A percentile compares a stretch with the other conserved stretches of the same genome.
phyloP scores from a whole-genome alignment of 306 rosid genomes.

The Vigna trinervia region DNA sequence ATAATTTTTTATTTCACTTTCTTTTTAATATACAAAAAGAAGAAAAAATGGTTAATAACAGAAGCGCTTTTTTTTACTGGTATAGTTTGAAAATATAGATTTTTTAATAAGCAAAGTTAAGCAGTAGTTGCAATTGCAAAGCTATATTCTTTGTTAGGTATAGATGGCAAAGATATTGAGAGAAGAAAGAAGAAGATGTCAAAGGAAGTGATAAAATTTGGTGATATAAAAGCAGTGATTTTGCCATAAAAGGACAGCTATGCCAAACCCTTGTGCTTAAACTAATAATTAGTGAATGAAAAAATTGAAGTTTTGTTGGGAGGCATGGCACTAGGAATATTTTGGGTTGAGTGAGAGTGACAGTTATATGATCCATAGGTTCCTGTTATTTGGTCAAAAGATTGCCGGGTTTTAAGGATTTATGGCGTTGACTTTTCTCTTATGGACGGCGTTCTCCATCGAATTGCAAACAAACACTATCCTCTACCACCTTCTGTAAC shows the following conservation, averaged over 20 bases:
- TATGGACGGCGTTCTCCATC: constrained; percentile 55
- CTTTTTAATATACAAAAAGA: no score
- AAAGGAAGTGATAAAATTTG: no score
- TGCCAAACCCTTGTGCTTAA: neutral
- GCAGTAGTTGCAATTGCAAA: neutral
- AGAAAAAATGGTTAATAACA: no score
- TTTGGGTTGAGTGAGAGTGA: constrained; percentile 58
- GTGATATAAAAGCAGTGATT: neutral
- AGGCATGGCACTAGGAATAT: constrained; percentile 54
- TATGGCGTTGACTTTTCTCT: constrained; percentile 62
- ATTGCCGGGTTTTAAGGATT: constrained; percentile 70
- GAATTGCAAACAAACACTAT: neutral
- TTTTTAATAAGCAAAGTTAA: neutral
- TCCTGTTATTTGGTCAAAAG: constrained; percentile 67
- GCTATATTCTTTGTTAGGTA: neutral
- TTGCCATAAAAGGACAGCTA: constrained; percentile 1
- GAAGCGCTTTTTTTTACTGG: neutral
- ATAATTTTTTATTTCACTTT: no score
- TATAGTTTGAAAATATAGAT: neutral
- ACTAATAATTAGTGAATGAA: neutral
- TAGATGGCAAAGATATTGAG: neutral
- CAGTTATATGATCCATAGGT: constrained; percentile 52
- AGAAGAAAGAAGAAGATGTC: no score
- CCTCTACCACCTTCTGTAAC: neutral
- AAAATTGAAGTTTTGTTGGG: constrained; percentile 41